A percentile compares a stretch with the other conserved stretches of the same genome.
Evolutionary conservation across 139 green algal species (phyloP).

Genomic region (Ostreobium quekettii): DNA sequence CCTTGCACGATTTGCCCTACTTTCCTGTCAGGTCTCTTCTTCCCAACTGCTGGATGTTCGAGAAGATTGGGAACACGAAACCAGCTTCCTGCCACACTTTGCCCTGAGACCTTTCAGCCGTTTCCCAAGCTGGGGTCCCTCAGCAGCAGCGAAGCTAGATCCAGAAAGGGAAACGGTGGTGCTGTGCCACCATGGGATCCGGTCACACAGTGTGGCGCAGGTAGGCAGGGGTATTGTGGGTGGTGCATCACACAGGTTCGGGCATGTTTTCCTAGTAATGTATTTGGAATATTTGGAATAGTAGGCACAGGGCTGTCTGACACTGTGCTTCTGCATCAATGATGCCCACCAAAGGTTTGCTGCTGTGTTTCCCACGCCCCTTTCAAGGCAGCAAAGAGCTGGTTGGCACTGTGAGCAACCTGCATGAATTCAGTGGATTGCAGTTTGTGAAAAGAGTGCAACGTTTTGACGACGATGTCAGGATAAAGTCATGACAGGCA

Average conservation of each 20-base stretch:
- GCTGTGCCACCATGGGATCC: constrained; percentile 75
- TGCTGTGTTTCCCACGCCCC: no score
- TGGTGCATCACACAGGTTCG: neutral
- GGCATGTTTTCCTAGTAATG: neutral
- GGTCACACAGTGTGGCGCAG: constrained; percentile 25
- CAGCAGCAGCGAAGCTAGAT: constrained; percentile 40
- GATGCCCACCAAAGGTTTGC: no score
- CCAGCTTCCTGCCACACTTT: constrained; percentile 34
- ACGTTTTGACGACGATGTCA: neutral
- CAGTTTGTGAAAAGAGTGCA: neutral
- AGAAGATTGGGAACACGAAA: constrained; percentile 29
- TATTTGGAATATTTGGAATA: no score
- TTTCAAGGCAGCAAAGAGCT: no score
- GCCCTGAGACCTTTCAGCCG: constrained; percentile 35
- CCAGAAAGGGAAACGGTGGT: constrained; percentile 50
- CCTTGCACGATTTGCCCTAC: neutral
- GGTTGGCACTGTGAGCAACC: no score
- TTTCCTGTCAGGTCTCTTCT: neutral
- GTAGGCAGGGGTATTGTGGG: neutral
- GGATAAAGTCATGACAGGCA: no score
- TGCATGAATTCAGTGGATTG: no score
- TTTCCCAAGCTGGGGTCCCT: constrained; percentile 35
- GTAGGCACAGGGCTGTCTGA: no score
- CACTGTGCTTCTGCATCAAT: no score
- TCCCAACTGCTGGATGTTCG: constrained; percentile 36